Evolutionary conservation across 805 yeast species (phyloP).

Genomic region (Candida hungchunana): DNA sequence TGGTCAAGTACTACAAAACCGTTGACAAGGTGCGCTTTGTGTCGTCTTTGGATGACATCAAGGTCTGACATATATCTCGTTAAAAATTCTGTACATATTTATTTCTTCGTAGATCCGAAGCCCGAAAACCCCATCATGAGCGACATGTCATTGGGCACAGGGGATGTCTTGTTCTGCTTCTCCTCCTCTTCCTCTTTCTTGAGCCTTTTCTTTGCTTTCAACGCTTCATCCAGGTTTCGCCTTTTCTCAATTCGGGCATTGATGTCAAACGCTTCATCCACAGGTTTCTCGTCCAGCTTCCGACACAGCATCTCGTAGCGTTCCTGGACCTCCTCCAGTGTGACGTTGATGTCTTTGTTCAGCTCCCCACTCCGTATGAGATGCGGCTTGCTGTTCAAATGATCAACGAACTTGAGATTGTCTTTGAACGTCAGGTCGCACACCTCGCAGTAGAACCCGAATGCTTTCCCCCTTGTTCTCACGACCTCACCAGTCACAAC

Average conservation of each 20-base stretch:
- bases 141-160: constrained; percentile 29
- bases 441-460: constrained; percentile 80
- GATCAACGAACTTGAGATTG: constrained; percentile 76
- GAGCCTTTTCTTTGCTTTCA: constrained; percentile 26
- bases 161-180: constrained; percentile 13
- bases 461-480: constrained; percentile 49
- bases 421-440: constrained; percentile 84
- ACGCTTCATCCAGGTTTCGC: constrained; percentile 35
- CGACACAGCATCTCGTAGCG: constrained; percentile 34
- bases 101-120: constrained; percentile 47
- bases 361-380: constrained; percentile 38
- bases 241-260: constrained; percentile 38
- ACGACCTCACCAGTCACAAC: constrained; percentile 29
- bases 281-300: constrained; percentile 23
- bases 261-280: constrained; percentile 30
- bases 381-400: constrained; percentile 74
- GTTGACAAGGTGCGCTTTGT: constrained; percentile 47
- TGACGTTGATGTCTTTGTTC: constrained; percentile 37
- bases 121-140: constrained; percentile 57
- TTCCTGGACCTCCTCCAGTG: constrained; percentile 44
- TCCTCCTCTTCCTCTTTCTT: constrained; percentile 12
- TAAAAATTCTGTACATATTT: background rate
- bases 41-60: constrained; percentile 5
- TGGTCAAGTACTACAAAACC: constrained; percentile 60
- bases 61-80: background rate